Evolutionary conservation across 1,284 basidiomycete genomes (phyloP), one percentile per base, ranked within the genome.

Genomic region (Austroboletus sp.): DNA sequence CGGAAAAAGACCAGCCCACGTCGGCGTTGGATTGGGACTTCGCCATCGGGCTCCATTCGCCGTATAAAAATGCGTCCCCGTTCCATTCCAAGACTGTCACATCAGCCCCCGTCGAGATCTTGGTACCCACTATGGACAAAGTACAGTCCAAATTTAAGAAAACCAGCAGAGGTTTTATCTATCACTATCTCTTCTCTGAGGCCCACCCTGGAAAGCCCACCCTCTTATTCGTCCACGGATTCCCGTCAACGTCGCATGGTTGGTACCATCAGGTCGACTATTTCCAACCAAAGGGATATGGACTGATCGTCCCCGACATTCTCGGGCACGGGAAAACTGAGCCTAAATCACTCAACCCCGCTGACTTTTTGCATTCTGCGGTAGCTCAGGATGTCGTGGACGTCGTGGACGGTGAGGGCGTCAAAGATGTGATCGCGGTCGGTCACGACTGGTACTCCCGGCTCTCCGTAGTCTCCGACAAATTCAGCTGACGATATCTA

Each of bases 261-360:
- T 76, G 75, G 75, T 57, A 66, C 32, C 57, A 64, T 19, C 71
- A 73, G 50, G 66, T 75, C 42, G 52, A 65, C 9, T 68, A 66
- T 52, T 75, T 77, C 59, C 52, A 65, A 31, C 52, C 60, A 19
- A 61, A 57, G 32, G 77, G 76, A 16, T 77, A 70, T 42, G 68
- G 74, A 12, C 44, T 77, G 23, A 55, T 78, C 46, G 72, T 70
- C 7, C 76, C 74, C 0, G 73, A 77, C 55, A 66, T 73, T 58
- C 64, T 77, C 10, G 77, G 75, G 9, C 71, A 69, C 26, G 75
- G 74, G 11, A 67, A 58, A 13, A 75, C 74, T 6, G 70, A 58
- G 36, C 70, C 63, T 48, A 76, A 75, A 57, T 69, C 75, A 3
- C 52, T 47, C 0, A 62, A 69, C 12, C 55, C 66, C 2, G 53